Conservation (phyloP, 2,329 filamentous ascomycete species). For the Diaporthe sp. region DNA sequence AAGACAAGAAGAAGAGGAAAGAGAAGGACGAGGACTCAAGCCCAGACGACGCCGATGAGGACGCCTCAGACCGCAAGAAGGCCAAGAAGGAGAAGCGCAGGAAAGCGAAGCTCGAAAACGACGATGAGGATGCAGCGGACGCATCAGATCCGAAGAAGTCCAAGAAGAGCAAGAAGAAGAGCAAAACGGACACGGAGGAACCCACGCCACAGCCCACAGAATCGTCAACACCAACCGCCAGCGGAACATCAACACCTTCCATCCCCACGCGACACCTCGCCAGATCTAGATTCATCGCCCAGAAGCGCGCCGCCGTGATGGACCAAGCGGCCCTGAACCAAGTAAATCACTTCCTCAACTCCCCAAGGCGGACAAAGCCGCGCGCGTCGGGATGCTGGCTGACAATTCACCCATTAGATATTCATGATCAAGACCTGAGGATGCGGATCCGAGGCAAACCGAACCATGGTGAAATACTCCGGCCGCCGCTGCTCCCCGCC, state of each 20-base stretch:
- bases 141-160: constrained; percentile 35
- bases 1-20: constrained; percentile 57
- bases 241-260: constrained; percentile 47
- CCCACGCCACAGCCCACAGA: constrained; percentile 56
- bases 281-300: constrained; percentile 85
- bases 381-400: constrained; percentile 30
- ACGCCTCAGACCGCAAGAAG: constrained; percentile 46
- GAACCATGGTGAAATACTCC: constrained; percentile 2
- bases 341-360: constrained; percentile 64
- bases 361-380: background rate
- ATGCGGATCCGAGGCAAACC: constrained; percentile 19
- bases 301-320: constrained; percentile 87
- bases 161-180: constrained; percentile 45
- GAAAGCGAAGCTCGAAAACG: constrained; percentile 54
- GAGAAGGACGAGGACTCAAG: constrained; percentile 52
- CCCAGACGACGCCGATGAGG: constrained; percentile 43
- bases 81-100: constrained; percentile 47
- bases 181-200: constrained; percentile 45
- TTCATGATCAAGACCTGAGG: constrained; percentile 73
- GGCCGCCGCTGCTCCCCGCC: background rate
- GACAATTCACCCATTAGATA: constrained; percentile 61
- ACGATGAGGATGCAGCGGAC: constrained; percentile 46
- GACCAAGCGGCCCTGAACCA: constrained; percentile 89
- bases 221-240: constrained; percentile 60
- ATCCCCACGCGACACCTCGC: constrained; percentile 77